phyloP scores from a whole-genome alignment of 2,329 filamentous ascomycete species.

The Acrocalymma vagum region DNA sequence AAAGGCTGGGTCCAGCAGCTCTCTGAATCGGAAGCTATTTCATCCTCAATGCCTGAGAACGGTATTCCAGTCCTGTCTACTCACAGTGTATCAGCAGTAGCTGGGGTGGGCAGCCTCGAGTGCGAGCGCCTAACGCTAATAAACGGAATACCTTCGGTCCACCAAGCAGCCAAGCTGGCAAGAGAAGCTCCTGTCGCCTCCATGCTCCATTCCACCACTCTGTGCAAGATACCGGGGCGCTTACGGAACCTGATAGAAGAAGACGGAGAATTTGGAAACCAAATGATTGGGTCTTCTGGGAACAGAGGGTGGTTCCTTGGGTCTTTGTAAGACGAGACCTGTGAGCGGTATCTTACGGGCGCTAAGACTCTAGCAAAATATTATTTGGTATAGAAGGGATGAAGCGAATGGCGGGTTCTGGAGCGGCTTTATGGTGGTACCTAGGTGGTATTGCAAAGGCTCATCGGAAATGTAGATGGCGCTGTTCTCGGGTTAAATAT shows the following conservation, averaged over 20 bases:
- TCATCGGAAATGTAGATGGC: constrained; percentile 16
- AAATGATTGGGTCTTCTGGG: constrained; percentile 16
- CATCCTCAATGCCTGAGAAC: constrained; percentile 18
- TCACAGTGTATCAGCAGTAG: constrained; percentile 19
- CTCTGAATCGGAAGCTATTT: constrained; percentile 14
- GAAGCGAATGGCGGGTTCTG: constrained; percentile 17
- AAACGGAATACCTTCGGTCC: constrained; percentile 19
- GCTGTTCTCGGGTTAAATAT: constrained; percentile 10
- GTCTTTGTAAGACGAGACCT: constrained; percentile 18
- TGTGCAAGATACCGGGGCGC: constrained; percentile 19
- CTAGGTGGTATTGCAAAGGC: constrained; percentile 20
- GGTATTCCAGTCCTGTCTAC: constrained; percentile 14
- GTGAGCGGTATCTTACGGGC: constrained; percentile 19
- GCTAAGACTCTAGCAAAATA: constrained; percentile 21
- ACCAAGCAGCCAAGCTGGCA: constrained; percentile 15
- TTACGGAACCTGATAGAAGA: constrained; percentile 15
- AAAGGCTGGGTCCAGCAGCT: constrained; percentile 22
- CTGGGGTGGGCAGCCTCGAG: constrained; percentile 13
- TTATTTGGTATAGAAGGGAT: constrained; percentile 21
- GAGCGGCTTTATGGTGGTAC: constrained; percentile 19
- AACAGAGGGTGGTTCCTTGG: constrained; percentile 16
- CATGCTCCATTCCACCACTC: constrained; percentile 12
- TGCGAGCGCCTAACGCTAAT: constrained; percentile 17
- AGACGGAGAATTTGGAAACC: constrained; percentile 20
- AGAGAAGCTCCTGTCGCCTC: constrained; percentile 11